Conservation (phyloP, 768 basidiomycete genomes). For the Agaricus subrufescens region DNA sequence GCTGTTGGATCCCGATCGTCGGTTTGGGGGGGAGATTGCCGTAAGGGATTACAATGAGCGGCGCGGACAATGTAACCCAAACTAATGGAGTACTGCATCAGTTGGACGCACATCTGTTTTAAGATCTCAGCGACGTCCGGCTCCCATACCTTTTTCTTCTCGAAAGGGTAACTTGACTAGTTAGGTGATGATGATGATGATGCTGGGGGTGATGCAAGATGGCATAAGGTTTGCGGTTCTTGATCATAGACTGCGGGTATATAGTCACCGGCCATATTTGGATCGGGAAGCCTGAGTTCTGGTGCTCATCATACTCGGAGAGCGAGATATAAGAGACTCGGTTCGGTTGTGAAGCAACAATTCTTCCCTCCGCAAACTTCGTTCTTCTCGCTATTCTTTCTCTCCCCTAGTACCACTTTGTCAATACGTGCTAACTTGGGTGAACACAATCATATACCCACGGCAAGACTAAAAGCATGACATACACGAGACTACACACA, state of each 20-base stretch:
- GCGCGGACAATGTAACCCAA: not conserved
- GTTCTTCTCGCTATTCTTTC: not conserved
- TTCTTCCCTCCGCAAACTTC: not conserved
- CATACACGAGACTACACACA: not conserved
- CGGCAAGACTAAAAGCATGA: not conserved
- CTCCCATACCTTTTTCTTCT: not conserved
- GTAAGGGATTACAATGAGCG: not conserved
- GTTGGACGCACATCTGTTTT: not conserved
- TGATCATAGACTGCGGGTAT: slow-evolving; percentile 1
- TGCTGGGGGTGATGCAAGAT: not conserved
- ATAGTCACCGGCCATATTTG: not conserved
- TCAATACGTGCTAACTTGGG: not conserved
- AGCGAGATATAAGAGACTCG: not conserved
- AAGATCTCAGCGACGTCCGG: not conserved
- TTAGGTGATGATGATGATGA: not conserved
- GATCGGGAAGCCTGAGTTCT: slow-evolving; percentile 3
- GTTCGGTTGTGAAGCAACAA: not conserved
- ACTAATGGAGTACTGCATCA: not conserved
- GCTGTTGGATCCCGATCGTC: not conserved
- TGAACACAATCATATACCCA: not conserved
- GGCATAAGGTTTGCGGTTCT: not conserved
- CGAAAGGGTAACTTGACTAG: not conserved
- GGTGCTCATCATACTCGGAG: not conserved
- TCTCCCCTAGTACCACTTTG: not conserved
- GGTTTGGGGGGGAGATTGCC: not conserved